Base-by-base conservation (phyloP, 805 yeast species). In the Yarrowia sp. region DNA sequence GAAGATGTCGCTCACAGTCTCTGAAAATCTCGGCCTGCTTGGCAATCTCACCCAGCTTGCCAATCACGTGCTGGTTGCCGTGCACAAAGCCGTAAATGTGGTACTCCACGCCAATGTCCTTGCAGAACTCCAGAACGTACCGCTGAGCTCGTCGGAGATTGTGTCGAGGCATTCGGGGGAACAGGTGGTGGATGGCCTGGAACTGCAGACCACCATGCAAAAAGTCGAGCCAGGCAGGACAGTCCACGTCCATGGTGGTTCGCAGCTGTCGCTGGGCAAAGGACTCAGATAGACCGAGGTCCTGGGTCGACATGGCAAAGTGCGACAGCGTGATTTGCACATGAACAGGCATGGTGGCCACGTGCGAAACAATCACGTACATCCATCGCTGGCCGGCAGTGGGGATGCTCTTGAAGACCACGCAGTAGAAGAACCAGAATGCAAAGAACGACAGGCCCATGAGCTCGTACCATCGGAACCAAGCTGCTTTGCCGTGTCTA, bases 211-310 rank as follows among this genome's bases (percentile, higher is more conserved):
- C 97, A 9, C 97, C 97, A 72, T 91, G 97, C 71, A 91, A 80
- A 70, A 85, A 92, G 74, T 91, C 97, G 56, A 91, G 80, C 97
- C 97, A 91, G 67, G 83, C 87, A 2, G 97, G 97, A 77, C 97
- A 91, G 70, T 88, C 93, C 35, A 91, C 96, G 73, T 91, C 97
- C 97, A 91, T 92, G 2, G 97, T 91, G 1, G 97, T 92, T 70
- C 97, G 81, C 2, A 91, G 72, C 76, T 91, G 97, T 68, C 95
- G 82, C 67, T 88, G 86, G 0, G 87, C 83, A 71, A 91, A 91
- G 8, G 91, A 81, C 74, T 91, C 97, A 46, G 87, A 82, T 9
- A 84, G 82, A 0, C 97, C 97, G 17, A 91, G 77, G 71, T 91
- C 96, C 5, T 95, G 82, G 0, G 97, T 92, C 1, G 96, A 89